These are phyloP conservation scores for Alternaria novae-zelandiae DNA, from an alignment of 2,329 filamentous ascomycete species.

Conservation along the genomic window DNA sequence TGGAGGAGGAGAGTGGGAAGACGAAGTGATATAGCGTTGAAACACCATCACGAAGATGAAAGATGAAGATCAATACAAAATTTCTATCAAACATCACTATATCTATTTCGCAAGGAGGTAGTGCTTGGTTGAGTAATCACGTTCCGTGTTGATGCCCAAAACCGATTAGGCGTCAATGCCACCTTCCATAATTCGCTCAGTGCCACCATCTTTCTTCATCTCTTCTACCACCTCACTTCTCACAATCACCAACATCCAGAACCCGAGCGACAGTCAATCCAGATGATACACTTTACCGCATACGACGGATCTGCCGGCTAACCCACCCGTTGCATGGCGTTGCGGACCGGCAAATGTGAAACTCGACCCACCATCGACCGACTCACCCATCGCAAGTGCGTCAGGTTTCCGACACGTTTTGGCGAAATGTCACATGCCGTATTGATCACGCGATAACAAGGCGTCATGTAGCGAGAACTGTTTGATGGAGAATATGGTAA, in stretches of 20 bases:
- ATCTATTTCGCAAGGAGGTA: background rate
- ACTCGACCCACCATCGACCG: constrained; percentile 37
- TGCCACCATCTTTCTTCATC: background rate
- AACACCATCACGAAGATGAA: background rate
- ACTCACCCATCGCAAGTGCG: constrained; percentile 12
- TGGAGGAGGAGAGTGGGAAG: background rate
- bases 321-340: background rate
- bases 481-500: constrained; percentile 6
- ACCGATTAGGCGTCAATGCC: background rate
- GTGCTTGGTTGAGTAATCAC: background rate
- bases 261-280: background rate
- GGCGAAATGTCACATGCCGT: constrained; percentile 7
- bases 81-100: rapidly evolving
- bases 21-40: background rate
- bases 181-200: background rate
- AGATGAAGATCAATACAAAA: rapidly evolving
- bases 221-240: too few species aligned
- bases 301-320: background rate
- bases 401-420: constrained; percentile 22
- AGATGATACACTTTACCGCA: background rate
- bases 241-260: background rate
- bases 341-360: constrained; percentile 15
- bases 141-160: background rate
- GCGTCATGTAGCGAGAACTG: background rate
- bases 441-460: constrained; percentile 18